Evolutionary conservation across 345 rosid species (phyloP).

Genomic region (Camelina sativa): DNA sequence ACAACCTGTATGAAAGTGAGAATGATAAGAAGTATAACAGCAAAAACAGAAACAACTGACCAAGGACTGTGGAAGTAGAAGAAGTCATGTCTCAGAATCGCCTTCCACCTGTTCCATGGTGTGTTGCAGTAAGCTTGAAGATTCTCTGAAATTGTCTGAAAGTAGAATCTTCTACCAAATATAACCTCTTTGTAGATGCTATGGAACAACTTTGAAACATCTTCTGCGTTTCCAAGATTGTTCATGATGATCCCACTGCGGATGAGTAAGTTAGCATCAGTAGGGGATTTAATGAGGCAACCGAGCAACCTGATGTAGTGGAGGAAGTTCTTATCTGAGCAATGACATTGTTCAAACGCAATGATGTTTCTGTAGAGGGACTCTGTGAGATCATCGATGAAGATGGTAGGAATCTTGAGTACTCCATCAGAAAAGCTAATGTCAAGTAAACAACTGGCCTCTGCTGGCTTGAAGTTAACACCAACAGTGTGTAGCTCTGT

Average conservation of each 20-base stretch:
- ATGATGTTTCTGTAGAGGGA: conserved; percentile 35
- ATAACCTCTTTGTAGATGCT: conserved; percentile 30
- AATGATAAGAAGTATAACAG: conserved; percentile 37
- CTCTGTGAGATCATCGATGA: conserved; percentile 37
- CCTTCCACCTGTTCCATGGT: too few relatives aligned
- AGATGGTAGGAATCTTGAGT: conserved; percentile 24
- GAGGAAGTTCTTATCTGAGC: conserved; percentile 21
- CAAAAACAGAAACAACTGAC: conserved; percentile 35
- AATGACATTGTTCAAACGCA: conserved; percentile 40
- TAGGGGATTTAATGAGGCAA: conserved; percentile 31
- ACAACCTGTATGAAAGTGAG: conserved; percentile 35
- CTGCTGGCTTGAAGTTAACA: conserved; percentile 37
- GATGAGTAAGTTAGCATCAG: conserved; percentile 38
- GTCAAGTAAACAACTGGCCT: conserved; percentile 37
- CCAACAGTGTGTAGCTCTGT: conserved; percentile 49
- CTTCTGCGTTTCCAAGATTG: conserved; percentile 32
- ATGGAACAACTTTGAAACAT: conserved; percentile 36
- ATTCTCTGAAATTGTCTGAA: neutral
- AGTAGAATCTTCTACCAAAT: conserved; percentile 16
- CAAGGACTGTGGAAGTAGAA: conserved; percentile 39
- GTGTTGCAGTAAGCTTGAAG: too few relatives aligned
- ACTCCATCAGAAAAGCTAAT: conserved; percentile 31
- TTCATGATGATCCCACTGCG: conserved; percentile 28
- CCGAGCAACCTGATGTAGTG: conserved; percentile 31
- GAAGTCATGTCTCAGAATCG: too few relatives aligned